These are phyloP conservation scores for Stagonosporopsis cucurbitacearum DNA, from an alignment of 2,329 filamentous ascomycete species.

Conservation along the genomic window DNA sequence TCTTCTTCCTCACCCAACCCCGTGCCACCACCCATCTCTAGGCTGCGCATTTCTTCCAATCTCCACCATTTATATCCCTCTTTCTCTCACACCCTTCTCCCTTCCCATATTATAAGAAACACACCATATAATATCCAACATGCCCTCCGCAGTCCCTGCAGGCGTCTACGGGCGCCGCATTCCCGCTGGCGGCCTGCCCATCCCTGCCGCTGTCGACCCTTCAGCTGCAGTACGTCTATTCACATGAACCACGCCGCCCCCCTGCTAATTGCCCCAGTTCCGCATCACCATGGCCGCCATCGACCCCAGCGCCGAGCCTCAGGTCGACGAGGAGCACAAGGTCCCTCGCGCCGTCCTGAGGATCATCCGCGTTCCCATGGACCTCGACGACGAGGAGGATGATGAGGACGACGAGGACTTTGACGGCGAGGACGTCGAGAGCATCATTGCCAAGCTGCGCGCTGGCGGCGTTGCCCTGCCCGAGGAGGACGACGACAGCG, in stretches of 20 bases:
- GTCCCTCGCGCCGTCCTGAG: constrained; percentile 85
- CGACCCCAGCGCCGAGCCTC: constrained; percentile 77
- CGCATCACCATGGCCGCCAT: constrained; percentile 98
- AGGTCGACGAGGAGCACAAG: constrained; percentile 49
- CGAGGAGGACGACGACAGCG: constrained; percentile 49
- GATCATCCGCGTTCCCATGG: constrained; percentile 76
- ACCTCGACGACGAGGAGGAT: constrained; percentile 64
- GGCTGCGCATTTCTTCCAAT: constrained; percentile 27
- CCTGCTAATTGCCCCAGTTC: constrained; percentile 65
- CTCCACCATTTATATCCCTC: background rate
- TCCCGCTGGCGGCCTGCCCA: constrained; percentile 80
- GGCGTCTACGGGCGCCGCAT: constrained; percentile 93
- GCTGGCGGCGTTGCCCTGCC: constrained; percentile 42
- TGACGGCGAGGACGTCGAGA: constrained; percentile 53
- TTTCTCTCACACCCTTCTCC: background rate
- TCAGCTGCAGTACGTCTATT: constrained; percentile 75
- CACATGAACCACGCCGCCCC: constrained; percentile 28
- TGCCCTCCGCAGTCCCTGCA: constrained; percentile 60
- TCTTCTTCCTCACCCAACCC: constrained; percentile 18
- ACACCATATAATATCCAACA: constrained; percentile 33
- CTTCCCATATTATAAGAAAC: background rate
- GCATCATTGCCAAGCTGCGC: constrained; percentile 47
- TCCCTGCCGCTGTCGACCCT: constrained; percentile 76
- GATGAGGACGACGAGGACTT: constrained; percentile 59
- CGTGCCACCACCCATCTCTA: constrained; percentile 27